Percentiles rank a stretch among this genome's conserved stretches.
Evolutionary conservation across 306 rosid species (phyloP).

Genomic region (Fragaria iinumae): DNA sequence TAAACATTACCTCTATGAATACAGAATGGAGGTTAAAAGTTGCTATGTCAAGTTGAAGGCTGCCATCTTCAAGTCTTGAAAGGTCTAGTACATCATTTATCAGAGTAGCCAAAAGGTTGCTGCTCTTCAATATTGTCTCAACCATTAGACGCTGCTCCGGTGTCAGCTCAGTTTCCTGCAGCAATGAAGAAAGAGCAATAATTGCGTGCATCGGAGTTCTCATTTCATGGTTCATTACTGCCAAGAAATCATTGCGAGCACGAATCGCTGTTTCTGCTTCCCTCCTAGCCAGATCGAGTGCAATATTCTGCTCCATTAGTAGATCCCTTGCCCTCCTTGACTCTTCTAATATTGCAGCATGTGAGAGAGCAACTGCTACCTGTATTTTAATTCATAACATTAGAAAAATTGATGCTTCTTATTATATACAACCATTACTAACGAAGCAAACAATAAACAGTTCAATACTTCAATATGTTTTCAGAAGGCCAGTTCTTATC

Average conservation of each 20-base stretch:
- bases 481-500: background rate
- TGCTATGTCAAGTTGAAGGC: conserved; percentile 76
- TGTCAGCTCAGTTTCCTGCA: conserved; percentile 75
- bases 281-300: conserved; percentile 87
- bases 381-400: conserved; percentile 21
- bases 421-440: background rate
- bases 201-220: conserved; percentile 98
- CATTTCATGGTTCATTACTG: conserved; percentile 99
- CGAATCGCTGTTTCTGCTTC: conserved; percentile 98
- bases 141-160: conserved; percentile 89
- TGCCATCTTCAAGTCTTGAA: conserved; percentile 95
- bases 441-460: conserved; percentile 1
- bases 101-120: conserved; percentile 82
- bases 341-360: conserved; percentile 98
- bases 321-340: conserved; percentile 97
- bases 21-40: conserved; percentile 77
- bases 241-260: conserved; percentile 97
- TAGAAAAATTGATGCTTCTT: background rate
- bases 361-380: conserved; percentile 99
- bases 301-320: conserved; percentile 90
- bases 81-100: conserved; percentile 95
- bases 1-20: conserved; percentile 68
- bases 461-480: background rate
- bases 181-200: conserved; percentile 77
- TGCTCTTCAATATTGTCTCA: conserved; percentile 84